These are phyloP conservation scores for Phytophthora lateralis DNA, from an alignment of 352 stramenopile species.

Conservation along the genomic window DNA sequence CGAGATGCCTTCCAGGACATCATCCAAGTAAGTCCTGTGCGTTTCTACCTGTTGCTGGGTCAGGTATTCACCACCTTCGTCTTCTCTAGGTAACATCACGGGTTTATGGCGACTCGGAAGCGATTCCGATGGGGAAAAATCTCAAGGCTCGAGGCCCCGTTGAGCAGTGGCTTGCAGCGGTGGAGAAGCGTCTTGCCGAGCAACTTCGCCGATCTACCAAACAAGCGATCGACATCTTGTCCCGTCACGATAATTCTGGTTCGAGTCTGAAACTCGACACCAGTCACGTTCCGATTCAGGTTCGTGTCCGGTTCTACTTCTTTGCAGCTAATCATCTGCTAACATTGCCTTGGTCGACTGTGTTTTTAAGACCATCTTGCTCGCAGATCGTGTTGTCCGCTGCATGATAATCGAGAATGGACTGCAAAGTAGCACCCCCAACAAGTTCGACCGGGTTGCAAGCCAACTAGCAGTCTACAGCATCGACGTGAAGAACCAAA, in stretches of 20 bases:
- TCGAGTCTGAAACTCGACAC: slow-evolving; percentile 6
- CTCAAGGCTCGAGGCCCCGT: slow-evolving; percentile 70
- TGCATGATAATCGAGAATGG: slow-evolving; percentile 48
- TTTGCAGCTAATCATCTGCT: neutral
- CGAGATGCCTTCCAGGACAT: slow-evolving; percentile 72
- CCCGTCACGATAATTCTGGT: slow-evolving; percentile 5
- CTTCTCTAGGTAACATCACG: slow-evolving; percentile 41
- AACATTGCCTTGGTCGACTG: neutral
- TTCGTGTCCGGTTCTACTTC: neutral
- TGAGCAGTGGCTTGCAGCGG: slow-evolving; percentile 66
- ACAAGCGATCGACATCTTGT: slow-evolving; percentile 39
- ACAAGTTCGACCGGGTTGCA: slow-evolving; percentile 5
- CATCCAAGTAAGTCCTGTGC: slow-evolving; percentile 22
- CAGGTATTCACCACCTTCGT: neutral
- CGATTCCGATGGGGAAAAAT: slow-evolving; percentile 71
- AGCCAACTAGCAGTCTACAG: slow-evolving; percentile 16
- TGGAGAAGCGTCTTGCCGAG: slow-evolving; percentile 66
- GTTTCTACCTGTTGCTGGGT: neutral
- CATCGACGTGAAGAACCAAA: neutral
- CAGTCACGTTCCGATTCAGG: slow-evolving; percentile 37
- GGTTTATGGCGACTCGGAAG: slow-evolving; percentile 44
- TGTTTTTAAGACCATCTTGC: slow-evolving; percentile 37
- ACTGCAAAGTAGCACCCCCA: neutral
- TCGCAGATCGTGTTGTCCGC: slow-evolving; percentile 55
- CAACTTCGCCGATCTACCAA: slow-evolving; percentile 61